These are phyloP conservation scores for Phaeotremella fagi DNA, from an alignment of 768 basidiomycete genomes.

Conservation along the genomic window DNA sequence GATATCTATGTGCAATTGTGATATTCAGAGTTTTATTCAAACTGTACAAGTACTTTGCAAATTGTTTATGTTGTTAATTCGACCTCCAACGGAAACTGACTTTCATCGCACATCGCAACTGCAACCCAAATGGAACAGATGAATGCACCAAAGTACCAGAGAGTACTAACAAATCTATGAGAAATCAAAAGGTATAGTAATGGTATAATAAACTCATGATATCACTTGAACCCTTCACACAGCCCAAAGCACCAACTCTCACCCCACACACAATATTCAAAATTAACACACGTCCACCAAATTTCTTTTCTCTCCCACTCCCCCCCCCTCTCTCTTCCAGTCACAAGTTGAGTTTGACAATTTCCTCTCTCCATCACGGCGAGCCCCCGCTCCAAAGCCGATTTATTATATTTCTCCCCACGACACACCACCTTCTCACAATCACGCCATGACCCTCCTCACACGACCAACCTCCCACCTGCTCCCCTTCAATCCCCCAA, in stretches of 20 bases:
- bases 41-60: too few species aligned
- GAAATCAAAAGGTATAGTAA: not conserved
- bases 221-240: not conserved
- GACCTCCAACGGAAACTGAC: too few species aligned
- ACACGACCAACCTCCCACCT: not conserved
- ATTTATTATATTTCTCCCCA: not conserved
- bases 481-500: not conserved
- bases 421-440: not conserved
- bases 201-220: not conserved
- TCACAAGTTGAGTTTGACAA: not conserved
- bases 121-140: too few species aligned
- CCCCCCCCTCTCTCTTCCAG: too few species aligned
- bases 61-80: too few species aligned
- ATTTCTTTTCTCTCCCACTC: too few species aligned
- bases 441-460: not conserved
- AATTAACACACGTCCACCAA: too few species aligned
- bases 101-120: too few species aligned
- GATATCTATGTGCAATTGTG: too few species aligned
- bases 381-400: conserved; percentile 1
- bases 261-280: too few species aligned
- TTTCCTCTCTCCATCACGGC: not conserved
- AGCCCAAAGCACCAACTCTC: not conserved
- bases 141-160: not conserved
- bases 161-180: not conserved
- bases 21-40: too few species aligned